Evolutionary conservation across 805 yeast genomes (phyloP), one percentile per base, ranked within the genome.

Genomic region (Danielia reshetovae): DNA sequence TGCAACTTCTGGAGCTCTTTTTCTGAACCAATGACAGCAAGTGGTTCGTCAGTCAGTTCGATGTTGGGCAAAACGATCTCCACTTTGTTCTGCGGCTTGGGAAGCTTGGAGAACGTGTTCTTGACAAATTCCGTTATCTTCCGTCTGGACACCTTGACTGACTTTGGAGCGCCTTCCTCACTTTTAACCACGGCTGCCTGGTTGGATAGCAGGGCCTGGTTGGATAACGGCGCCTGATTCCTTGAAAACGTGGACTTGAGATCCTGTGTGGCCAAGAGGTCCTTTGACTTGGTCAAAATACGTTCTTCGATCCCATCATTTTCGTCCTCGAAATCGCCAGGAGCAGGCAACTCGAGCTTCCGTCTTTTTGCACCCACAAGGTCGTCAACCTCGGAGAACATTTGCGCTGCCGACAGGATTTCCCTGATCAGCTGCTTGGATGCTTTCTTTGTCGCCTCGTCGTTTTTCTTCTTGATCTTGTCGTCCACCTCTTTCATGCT

Each of bases 51-150:
- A 18, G 35, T 31, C 4, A 33, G 40, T 30, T 54, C 63, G 25
- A 49, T 50, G 5, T 42, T 58, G 23, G 68, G 79, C 35, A 60
- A 43, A 17, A 52, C 47, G 22, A 58, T 30, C 34, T 54, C 68
- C 36, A 47, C 55, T 24, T 55, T 65, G 40, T 62, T 61, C 38
- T 45, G 60, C 17, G 75, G 74, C 32, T 48, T 46, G 7, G 70
- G 79, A 24, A 70, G 49, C 29, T 17, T 41, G 19, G 30, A 24
- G n/a, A 35, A 25, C 2, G 31, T 29, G 10, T 18, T 27, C 10
- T 32, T 34, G 13, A 40, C 18, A 8, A 23, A 13, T 10, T 22
- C 18, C 7, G 21, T 28, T 11, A 34, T 14, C 23, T 24, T 12
- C 18, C 36, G 29, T n/a, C 30, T 23, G 24, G 37, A 30, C 5